Evolutionary conservation across 345 rosid species (phyloP).

Genomic region (Murraya koenigii): DNA sequence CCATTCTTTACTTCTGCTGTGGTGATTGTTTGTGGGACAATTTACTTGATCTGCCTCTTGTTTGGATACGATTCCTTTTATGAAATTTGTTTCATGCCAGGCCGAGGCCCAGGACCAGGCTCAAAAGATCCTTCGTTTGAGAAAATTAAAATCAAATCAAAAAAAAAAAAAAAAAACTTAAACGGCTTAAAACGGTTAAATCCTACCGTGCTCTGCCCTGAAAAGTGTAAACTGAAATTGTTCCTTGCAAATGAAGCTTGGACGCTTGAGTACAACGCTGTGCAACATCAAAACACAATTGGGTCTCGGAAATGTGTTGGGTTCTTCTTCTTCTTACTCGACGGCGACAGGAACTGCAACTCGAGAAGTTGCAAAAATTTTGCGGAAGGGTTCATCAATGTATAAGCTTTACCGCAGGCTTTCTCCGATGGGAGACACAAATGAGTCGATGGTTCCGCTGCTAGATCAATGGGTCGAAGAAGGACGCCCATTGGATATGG

Average conservation of each 20-base stretch:
- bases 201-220: background rate
- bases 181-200: background rate
- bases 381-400: background rate
- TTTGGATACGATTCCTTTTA: slow-evolving; percentile 81
- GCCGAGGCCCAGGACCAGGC: too few species aligned
- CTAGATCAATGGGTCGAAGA: slow-evolving; percentile 46
- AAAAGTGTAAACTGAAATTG: background rate
- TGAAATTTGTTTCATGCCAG: slow-evolving; percentile 83
- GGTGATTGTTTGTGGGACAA: slow-evolving; percentile 63
- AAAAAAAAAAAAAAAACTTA: too few species aligned
- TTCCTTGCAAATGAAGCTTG: background rate
- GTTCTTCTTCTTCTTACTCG: background rate
- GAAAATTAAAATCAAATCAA: too few species aligned
- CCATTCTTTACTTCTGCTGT: slow-evolving; percentile 81
- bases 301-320: slow-evolving; percentile 6
- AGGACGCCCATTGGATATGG: slow-evolving; percentile 3
- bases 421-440: slow-evolving; percentile 28
- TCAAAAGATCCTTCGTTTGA: too few species aligned
- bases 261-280: background rate
- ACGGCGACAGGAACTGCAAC: background rate
- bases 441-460: slow-evolving; percentile 26
- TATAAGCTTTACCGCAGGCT: slow-evolving; percentile 26
- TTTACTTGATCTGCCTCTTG: slow-evolving; percentile 77
- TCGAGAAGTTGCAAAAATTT: too few species aligned
- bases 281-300: slow-evolving; percentile 3